Base-by-base conservation (phyloP, 2,329 filamentous ascomycete genomes). In the Parastagonospora avenae region DNA sequence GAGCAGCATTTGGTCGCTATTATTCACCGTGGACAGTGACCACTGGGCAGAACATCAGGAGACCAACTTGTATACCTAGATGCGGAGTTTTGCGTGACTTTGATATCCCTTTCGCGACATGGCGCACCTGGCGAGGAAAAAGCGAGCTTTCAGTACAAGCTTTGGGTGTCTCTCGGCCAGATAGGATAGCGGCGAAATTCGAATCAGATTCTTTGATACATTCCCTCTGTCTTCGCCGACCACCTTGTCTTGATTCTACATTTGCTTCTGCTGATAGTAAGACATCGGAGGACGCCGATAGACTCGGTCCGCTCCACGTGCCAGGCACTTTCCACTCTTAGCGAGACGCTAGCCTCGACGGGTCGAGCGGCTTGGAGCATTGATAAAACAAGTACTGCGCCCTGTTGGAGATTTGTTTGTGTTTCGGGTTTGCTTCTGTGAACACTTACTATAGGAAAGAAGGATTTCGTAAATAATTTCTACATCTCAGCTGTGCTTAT, bases 251-350 rank as follows among this genome's bases (percentile, higher is more conserved):
- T 30, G 11, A 42, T 9, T 31, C 8, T n/a, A 14, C 10, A 15
- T 16, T 58, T 49, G 24, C 48, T 60, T 57, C 54, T 58, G 29
- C 15, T 38, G 46, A 7, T 49, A 29, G 33, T 50, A 27, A 36
- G 29, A 16, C 16, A 48, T 62, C 59, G 59, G 59, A 60, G 54
- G 42, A 35, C 57, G 57, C 59, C 59, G 59, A 60, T 31, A 36
- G 41, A 16, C 39, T 29, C 54, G 56, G 50, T 48, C 43, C 38
- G 44, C 54, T 62, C 54, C 59, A 60, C 52, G 54, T 57, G 54
- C 51, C 53, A 50, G 37, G 33, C 15, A 29, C 35, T 44, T 40
- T 50, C 48, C 29, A n/a, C 10, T 35, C 29, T 52, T 60, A 62
- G 59, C 59, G 57, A 58, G 39, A 39, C 42, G 27, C 57, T 60